A percentile compares a stretch with the other conserved stretches of the same genome.
Evolutionary conservation across 805 yeast genomes (phyloP).

Genomic region (Candida golubevii): DNA sequence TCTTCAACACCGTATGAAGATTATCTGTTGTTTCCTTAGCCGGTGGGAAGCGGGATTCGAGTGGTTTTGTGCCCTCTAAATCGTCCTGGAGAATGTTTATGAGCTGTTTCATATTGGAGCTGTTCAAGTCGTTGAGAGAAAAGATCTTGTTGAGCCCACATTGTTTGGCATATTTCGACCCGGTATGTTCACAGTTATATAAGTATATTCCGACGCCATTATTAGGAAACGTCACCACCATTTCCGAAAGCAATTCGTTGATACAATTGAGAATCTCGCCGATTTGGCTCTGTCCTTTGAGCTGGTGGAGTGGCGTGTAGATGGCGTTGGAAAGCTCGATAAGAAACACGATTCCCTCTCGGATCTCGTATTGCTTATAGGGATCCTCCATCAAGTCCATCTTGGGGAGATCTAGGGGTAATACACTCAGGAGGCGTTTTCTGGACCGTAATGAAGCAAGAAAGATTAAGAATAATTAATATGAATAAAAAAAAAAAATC

Average conservation of each 20-base stretch:
- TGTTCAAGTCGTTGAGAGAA: conserved; percentile 51
- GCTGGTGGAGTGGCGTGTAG: conserved; percentile 29
- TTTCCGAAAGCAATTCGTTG: conserved; percentile 57
- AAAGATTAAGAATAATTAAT: too few species aligned
- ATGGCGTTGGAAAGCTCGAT: conserved; percentile 55
- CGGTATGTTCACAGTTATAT: conserved; percentile 43
- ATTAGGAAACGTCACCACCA: conserved; percentile 59
- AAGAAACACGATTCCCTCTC: conserved; percentile 61
- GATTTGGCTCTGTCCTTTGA: conserved; percentile 41
- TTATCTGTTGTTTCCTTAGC: conserved; percentile 18
- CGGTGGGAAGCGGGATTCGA: conserved; percentile 12
- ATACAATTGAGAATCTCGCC: conserved; percentile 53
- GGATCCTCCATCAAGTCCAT: conserved; percentile 7
- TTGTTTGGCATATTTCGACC: conserved; percentile 21
- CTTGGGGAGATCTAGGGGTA: background rate
- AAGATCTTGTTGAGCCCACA: conserved; percentile 48
- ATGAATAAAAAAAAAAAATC: too few species aligned
- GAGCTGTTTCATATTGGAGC: conserved; percentile 52
- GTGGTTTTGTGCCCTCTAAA: conserved; percentile 12
- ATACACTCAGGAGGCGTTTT: too few species aligned
- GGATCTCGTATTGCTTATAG: conserved; percentile 43
- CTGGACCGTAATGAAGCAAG: too few species aligned
- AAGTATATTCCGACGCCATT: conserved; percentile 75
- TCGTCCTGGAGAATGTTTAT: conserved; percentile 48
- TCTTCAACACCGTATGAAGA: conserved; percentile 42